phyloP scores from a whole-genome alignment of 495 filamentous ascomycete species.

The Lophiotrema nucula region DNA sequence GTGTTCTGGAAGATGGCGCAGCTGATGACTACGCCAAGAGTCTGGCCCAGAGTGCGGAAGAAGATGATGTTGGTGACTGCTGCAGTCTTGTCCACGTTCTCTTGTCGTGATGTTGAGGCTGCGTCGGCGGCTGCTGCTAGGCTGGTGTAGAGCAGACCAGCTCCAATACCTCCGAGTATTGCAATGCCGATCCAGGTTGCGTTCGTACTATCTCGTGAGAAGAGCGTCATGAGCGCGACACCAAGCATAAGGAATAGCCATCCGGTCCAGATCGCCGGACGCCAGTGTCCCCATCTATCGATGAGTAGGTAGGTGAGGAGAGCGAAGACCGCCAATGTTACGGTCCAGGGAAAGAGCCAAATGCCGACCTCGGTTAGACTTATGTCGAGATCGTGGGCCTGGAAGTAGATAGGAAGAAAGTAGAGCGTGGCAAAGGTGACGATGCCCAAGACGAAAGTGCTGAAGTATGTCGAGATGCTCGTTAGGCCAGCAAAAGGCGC shows the following conservation, averaged over 20 bases:
- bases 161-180: conserved; percentile 47
- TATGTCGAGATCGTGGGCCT: conserved; percentile 51
- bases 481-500: conserved; percentile 50
- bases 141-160: conserved; percentile 50
- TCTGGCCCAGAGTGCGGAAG: conserved; percentile 59
- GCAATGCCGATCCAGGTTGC: conserved; percentile 48
- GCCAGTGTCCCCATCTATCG: conserved; percentile 44
- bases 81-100: conserved; percentile 36
- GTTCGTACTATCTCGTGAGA: conserved; percentile 45
- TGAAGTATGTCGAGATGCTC: conserved; percentile 45
- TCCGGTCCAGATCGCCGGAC: conserved; percentile 51
- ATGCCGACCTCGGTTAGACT: conserved; percentile 55
- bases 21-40: conserved; percentile 60
- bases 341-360: conserved; percentile 56
- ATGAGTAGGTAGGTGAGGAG: conserved; percentile 42
- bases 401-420: conserved; percentile 63
- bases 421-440: conserved; percentile 56
- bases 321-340: conserved; percentile 49
- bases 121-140: conserved; percentile 52
- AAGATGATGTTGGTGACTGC: conserved; percentile 58
- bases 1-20: conserved; percentile 57
- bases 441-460: conserved; percentile 51
- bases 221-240: conserved; percentile 45
- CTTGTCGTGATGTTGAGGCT: conserved; percentile 38
- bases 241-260: conserved; percentile 52